Percentiles rank a stretch among this genome's conserved stretches.
phyloP scores from a whole-genome alignment of 352 stramenopile genomes.

The Thalassiosira hispida region DNA sequence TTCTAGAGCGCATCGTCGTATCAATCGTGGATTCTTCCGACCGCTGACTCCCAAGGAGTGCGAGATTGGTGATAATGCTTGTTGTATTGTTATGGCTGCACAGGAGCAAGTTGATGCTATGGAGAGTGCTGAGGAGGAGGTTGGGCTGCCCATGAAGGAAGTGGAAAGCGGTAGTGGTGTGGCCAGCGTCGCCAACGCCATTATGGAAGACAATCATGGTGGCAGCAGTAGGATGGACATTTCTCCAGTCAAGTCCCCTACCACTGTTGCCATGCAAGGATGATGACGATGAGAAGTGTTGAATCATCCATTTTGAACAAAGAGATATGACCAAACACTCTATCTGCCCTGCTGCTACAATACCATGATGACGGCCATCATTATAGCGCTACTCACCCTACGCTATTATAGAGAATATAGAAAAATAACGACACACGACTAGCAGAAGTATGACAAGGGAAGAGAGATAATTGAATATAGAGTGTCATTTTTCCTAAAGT shows the following conservation, averaged over 20 bases:
- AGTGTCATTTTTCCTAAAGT: not conserved
- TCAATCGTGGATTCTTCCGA: constrained; percentile 40
- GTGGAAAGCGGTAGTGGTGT: not conserved
- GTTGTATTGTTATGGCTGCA: not conserved
- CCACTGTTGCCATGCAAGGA: not conserved
- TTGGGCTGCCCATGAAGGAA: not conserved
- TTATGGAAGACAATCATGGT: not conserved
- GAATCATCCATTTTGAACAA: not conserved
- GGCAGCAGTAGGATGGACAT: not conserved
- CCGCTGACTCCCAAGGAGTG: constrained; percentile 11
- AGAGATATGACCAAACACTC: not conserved
- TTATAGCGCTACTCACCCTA: not conserved
- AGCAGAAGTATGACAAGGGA: not conserved
- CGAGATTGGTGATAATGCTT: not conserved
- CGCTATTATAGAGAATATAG: not conserved
- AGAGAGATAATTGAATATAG: not conserved
- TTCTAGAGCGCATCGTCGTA: constrained; percentile 14
- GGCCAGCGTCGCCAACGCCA: not conserved
- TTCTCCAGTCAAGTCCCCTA: not conserved
- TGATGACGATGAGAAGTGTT: not conserved
- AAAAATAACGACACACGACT: not conserved
- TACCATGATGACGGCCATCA: not conserved
- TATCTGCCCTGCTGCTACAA: not conserved
- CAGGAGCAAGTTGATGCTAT: not conserved
- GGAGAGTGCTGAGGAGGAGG: not conserved